Base-by-base conservation (phyloP, 139 green algal genomes). In the Auxenochlorella pyrenoidosa region DNA sequence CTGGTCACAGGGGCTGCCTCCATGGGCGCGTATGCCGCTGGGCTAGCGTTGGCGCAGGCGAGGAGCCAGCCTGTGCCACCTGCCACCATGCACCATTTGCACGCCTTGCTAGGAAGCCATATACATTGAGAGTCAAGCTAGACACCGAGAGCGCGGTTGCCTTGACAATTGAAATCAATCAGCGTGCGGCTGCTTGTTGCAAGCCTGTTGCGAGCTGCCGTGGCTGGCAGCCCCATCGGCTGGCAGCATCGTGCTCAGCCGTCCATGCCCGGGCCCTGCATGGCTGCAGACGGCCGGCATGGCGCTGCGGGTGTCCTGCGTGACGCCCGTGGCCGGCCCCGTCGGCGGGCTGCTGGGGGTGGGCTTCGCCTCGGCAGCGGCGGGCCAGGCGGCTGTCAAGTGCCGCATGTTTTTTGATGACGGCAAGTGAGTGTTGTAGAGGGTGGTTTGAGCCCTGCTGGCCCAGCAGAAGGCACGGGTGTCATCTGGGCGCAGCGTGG, bases 271-370 rank as follows among this genome's bases (percentile, higher is more conserved):
- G 47, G 47, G 2, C 16, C 18, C 54, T 13, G 2, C 47, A 0
- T 43, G 0, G 41, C 6, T 36, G 54, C 86, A 93, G 90, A 77
- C 40, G 30, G 40, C 83, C 13, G 93, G 93, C 70, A 86, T 90
- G 40, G 89, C 78, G 12, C 85, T 92, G 40, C 91, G 94, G n/a
- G 86, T 97, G 3, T 96, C 94, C 10, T 97, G 92, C 65, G 90
- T 86, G 2, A 97, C 93, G 15, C 94, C 92, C 3, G 75, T 97
- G 19, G 75, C 94, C 0, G 91, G 88, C 36, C 77, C 92, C 28
- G 58, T 84, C n/a, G 68, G 93, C 73, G 93, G 94, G 26, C 5
- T 92, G 41, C 28, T 94, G 32, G 91, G 94, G 19, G 90, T 96
- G 22, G 93, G 94, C 26, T 41, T 94, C 16, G 89, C 91, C 28